Evolutionary conservation across 2,329 filamentous ascomycete genomes (phyloP), one percentile per base, ranked within the genome.

Genomic region (Cytospora piceicola): DNA sequence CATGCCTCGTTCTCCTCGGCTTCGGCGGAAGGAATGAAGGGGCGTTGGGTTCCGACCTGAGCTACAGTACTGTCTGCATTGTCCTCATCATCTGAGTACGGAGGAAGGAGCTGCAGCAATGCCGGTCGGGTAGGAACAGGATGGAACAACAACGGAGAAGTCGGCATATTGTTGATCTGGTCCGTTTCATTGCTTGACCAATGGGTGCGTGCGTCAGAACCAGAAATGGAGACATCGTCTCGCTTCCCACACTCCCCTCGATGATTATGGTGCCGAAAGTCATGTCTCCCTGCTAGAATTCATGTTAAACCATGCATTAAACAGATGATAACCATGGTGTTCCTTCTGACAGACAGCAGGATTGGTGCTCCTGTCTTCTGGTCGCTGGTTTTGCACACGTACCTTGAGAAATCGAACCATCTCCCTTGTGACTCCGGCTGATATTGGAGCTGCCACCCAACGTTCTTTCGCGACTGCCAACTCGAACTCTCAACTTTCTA

Each of bases 401-500:
- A 66, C 66, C 66, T 12, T 14, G 9, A 49, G 14, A 20, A 17
- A 22, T 20, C 0, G 54, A 24, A 14, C 22, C 20, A 54, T 53
- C 17, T 27, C n/a, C 54, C 17, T 65, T 63, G n/a, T 53, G 29
- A 49, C 57, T 60, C 46, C 29, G 27, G 22, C 60, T 66, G 39
- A 60, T 53, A 58, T 55, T 69, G 15, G 70, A 71, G 22, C 65
- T 69, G n/a, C 58, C 69, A 11, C 70, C 71, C 4, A 72, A 67
- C 7, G 65, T 66, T 55, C 74, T 75, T 57, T 76, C 74, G 61
- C 75, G 74, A 51, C 73, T 77, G 11, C 77, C 78, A 54, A 80
- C 73, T 32, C 71, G 74, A 30, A 80, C 73, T 52, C 60, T 75
- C 27, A 79, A 67, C 52, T 72, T 52, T 27, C 58, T 52, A 30